A percentile compares a stretch with the other conserved stretches of the same genome.
Evolutionary conservation across 352 stramenopile species (phyloP).

Genomic region (Pythium coloratum): DNA sequence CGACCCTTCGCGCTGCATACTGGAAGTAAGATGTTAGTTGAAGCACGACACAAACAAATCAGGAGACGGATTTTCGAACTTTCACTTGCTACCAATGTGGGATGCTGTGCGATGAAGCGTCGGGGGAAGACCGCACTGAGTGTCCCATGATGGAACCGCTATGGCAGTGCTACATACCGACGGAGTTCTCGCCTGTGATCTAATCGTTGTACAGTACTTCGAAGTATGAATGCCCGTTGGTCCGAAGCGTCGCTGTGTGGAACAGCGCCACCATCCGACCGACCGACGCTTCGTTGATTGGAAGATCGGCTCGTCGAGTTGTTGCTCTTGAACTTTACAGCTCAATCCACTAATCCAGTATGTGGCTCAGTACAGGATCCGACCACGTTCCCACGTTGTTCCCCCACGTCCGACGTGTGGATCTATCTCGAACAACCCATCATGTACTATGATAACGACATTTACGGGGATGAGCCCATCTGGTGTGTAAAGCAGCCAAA

Average conservation of each 20-base stretch:
- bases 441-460: conserved; percentile 1
- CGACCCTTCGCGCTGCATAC: neutral
- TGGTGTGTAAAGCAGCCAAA: neutral
- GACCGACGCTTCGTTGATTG: neutral
- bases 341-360: neutral
- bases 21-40: neutral
- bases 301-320: neutral
- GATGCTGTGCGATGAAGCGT: too few species aligned
- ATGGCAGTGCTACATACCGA: too few species aligned
- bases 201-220: too few species aligned
- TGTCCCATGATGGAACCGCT: too few species aligned
- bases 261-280: neutral
- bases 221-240: too few species aligned
- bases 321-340: neutral
- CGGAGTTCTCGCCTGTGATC: too few species aligned
- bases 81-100: too few species aligned
- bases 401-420: neutral
- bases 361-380: neutral
- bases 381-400: neutral
- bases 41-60: neutral
- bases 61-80: neutral
- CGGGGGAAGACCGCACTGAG: too few species aligned
- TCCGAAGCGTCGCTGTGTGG: neutral
- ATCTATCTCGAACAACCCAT: neutral
- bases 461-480: neutral